A percentile compares a stretch with the other conserved stretches of the same genome.
phyloP scores from a whole-genome alignment of 345 rosid genomes.

The Aquilaria sinensis region DNA sequence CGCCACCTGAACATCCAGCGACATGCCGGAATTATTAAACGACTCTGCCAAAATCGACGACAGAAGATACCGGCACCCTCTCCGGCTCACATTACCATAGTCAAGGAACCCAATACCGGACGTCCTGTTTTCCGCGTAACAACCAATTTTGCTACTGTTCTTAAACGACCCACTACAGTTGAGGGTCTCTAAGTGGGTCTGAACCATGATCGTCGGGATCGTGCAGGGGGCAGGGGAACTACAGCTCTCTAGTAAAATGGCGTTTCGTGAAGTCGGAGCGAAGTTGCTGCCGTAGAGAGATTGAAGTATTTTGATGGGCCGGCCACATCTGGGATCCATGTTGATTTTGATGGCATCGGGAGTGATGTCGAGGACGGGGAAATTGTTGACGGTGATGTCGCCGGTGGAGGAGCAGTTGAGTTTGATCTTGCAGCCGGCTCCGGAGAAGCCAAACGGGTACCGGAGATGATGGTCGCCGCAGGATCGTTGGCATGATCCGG shows the following conservation, averaged over 20 bases:
- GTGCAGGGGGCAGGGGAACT: conserved; percentile 12
- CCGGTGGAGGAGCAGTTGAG: conserved; percentile 35
- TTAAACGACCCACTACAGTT: not conserved
- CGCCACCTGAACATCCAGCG: conserved; percentile 32
- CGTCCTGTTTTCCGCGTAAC: conserved; percentile 15
- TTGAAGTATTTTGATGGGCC: conserved; percentile 30
- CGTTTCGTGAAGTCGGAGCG: conserved; percentile 41
- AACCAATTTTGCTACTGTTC: conserved; percentile 17
- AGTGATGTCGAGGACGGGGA: conserved; percentile 18
- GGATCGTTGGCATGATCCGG: conserved; percentile 32
- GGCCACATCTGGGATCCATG: conserved; percentile 38
- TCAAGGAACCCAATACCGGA: conserved; percentile 5
- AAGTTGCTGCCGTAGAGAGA: conserved; percentile 29
- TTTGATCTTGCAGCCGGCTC: conserved; percentile 33
- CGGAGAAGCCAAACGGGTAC: conserved; percentile 68
- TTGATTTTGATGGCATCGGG: conserved; percentile 23
- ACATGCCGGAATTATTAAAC: conserved; percentile 16
- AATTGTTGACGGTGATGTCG: conserved; percentile 17
- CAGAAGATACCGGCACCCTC: conserved; percentile 34
- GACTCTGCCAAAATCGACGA: conserved; percentile 38
- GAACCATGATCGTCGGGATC: conserved; percentile 23
- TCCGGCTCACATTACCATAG: conserved; percentile 3
- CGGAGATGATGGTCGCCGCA: conserved; percentile 24
- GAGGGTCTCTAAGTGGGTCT: conserved; percentile 26
- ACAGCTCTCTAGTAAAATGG: conserved; percentile 40